Percentiles rank a stretch among this genome's conserved stretches.
phyloP scores from a whole-genome alignment of 495 filamentous ascomycete genomes.

The Pyronema omphalodes region DNA sequence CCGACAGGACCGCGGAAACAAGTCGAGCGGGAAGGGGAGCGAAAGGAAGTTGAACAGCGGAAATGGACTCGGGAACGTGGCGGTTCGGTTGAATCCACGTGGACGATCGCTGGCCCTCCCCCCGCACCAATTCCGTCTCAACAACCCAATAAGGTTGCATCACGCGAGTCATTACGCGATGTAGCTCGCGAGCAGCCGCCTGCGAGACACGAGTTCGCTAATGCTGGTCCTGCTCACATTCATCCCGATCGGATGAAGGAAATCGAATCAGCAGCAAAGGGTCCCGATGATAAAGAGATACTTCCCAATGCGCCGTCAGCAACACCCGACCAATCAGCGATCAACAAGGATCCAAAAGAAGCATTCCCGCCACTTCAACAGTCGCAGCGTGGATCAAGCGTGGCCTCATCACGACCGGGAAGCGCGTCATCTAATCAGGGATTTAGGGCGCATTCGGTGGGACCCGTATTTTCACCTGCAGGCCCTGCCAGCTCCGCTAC shows the following conservation, averaged over 20 bases:
- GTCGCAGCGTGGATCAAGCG: slow-evolving; percentile 10
- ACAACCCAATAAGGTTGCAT: slow-evolving; percentile 3
- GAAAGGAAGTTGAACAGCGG: slow-evolving; percentile 13
- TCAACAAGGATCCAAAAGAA: slow-evolving; percentile 1
- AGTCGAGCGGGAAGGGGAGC: slow-evolving; percentile 9
- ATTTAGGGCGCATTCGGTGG: slow-evolving; percentile 14
- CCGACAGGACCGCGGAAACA: slow-evolving; percentile 17
- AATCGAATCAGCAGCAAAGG: slow-evolving; percentile 19
- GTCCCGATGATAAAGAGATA: slow-evolving; percentile 10
- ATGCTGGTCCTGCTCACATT: slow-evolving; percentile 5
- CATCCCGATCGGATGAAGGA: slow-evolving; percentile 21
- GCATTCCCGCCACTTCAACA: slow-evolving; percentile 1
- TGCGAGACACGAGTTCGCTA: slow-evolving; percentile 6
- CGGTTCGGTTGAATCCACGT: slow-evolving; percentile 13
- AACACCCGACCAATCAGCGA: neutral
- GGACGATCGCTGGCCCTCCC: slow-evolving; percentile 6
- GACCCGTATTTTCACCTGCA: slow-evolving; percentile 7
- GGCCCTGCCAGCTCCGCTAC: slow-evolving; percentile 3
- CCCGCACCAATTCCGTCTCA: neutral
- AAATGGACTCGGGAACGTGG: slow-evolving; percentile 15
- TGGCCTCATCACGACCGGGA: slow-evolving; percentile 13
- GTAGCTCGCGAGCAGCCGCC: neutral
- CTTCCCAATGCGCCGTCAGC: neutral
- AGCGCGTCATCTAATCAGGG: slow-evolving; percentile 16
- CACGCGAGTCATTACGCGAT: slow-evolving; percentile 5